Conservation (phyloP, 257 asterid genomes). For the Solanum virginianum region DNA sequence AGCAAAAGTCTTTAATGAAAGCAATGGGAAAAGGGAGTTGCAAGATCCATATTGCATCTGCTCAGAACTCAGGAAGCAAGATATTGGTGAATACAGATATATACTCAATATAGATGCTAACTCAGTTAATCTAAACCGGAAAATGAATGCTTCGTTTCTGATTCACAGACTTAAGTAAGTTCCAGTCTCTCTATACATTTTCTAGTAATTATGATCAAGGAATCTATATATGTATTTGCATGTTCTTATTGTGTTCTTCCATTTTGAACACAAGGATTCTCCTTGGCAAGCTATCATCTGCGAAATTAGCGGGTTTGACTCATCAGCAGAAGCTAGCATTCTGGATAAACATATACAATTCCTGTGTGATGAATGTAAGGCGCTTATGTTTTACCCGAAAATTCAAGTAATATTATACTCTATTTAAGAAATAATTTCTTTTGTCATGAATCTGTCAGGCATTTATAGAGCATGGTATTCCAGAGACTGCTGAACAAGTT, state of each 20-base stretch:
- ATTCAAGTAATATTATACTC: background rate
- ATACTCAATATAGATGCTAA: constrained; percentile 35
- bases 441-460: constrained; percentile 31
- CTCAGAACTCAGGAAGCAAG: constrained; percentile 24
- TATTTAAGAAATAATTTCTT: background rate
- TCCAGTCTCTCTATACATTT: background rate
- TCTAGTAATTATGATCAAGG: background rate
- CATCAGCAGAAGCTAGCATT: constrained; percentile 83
- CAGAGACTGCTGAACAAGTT: constrained; percentile 43
- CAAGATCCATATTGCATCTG: constrained; percentile 43
- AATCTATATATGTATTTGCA: background rate
- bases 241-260: background rate
- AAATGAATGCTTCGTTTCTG: constrained; percentile 39
- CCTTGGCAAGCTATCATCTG: constrained; percentile 44
- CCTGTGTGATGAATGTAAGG: constrained; percentile 78
- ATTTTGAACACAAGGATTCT: constrained; percentile 43
- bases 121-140: constrained; percentile 39
- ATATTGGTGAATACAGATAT: constrained; percentile 37
- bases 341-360: constrained; percentile 76
- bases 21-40: constrained; percentile 20
- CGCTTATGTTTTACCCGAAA: background rate
- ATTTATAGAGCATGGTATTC: constrained; percentile 66
- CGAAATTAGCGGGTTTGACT: constrained; percentile 46
- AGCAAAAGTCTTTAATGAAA: too few species aligned
- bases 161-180: constrained; percentile 51